phyloP scores from a whole-genome alignment of 306 rosid species.

The Quercus dentata region DNA sequence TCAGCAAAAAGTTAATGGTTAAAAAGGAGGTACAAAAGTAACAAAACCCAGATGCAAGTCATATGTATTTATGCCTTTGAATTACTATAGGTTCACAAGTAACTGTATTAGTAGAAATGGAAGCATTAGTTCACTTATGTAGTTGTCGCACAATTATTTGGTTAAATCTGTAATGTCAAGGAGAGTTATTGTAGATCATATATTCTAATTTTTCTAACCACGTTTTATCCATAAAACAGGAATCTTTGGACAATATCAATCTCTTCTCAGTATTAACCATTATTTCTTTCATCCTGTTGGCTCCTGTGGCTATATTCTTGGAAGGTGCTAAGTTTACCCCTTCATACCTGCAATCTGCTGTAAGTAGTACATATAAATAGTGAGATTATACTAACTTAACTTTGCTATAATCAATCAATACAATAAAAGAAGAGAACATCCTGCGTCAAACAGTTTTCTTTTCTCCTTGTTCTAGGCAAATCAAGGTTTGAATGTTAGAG shows the following conservation, averaged over 20 bases:
- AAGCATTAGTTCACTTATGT: background rate
- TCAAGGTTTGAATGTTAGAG: slow-evolving; percentile 61
- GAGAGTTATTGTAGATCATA: background rate
- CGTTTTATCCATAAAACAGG: slow-evolving; percentile 40
- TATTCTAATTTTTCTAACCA: background rate
- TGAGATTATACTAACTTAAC: background rate
- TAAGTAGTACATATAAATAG: slow-evolving; percentile 18
- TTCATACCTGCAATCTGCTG: slow-evolving; percentile 60
- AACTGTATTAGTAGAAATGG: background rate
- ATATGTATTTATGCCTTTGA: background rate
- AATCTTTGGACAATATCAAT: slow-evolving; percentile 67
- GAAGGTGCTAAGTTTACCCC: slow-evolving; percentile 71
- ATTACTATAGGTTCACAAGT: background rate
- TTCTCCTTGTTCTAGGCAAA: slow-evolving; percentile 37
- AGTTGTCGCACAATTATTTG: background rate
- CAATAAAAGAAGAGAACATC: slow-evolving; percentile 9
- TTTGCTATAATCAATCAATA: background rate
- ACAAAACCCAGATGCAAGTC: background rate
- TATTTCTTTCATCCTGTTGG: slow-evolving; percentile 61
- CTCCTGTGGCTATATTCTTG: slow-evolving; percentile 49
- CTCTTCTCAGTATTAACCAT: slow-evolving; percentile 66
- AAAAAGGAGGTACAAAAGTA: slow-evolving; percentile 47
- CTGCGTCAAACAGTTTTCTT: background rate
- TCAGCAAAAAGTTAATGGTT: slow-evolving; percentile 71
- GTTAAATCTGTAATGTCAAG: background rate